Evolutionary conservation across 345 rosid genomes (phyloP).

Genomic region (Aquilaria yunnanensis): DNA sequence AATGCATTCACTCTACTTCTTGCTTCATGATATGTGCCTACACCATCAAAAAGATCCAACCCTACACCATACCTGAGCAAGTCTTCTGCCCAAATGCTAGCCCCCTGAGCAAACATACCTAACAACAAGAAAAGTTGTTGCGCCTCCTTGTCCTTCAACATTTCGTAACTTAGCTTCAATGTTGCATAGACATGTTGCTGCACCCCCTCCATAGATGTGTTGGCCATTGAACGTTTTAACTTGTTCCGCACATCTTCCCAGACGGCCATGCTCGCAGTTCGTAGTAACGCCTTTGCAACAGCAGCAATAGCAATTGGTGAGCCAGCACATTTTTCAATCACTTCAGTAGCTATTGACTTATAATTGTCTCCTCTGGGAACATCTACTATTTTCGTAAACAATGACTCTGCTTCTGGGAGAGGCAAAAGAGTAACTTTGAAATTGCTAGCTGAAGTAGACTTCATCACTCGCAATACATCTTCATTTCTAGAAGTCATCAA

Average conservation of each 20-base stretch:
- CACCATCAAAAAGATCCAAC: background rate
- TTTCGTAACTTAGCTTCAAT: too few relatives aligned
- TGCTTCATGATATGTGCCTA: constrained; percentile 5
- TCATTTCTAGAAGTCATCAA: background rate
- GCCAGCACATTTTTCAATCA: background rate
- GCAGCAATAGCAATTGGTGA: background rate
- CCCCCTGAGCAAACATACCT: too few relatives aligned
- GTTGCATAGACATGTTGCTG: too few relatives aligned
- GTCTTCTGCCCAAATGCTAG: background rate
- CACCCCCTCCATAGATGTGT: background rate
- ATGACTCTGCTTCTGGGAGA: background rate
- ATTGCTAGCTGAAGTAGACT: background rate
- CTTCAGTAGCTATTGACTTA: background rate
- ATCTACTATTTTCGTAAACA: background rate
- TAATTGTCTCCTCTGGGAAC: background rate
- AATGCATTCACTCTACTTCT: background rate
- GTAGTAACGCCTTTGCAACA: background rate
- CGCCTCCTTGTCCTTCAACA: too few relatives aligned
- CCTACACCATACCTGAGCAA: constrained; percentile 3
- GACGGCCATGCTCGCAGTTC: background rate
- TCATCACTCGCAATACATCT: background rate
- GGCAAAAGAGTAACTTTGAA: background rate
- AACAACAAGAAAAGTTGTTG: too few relatives aligned
- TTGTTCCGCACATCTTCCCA: background rate
- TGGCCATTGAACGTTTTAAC: background rate